Conservation (phyloP, 169 alveolate species). For the Plasmodium reichenowi region DNA sequence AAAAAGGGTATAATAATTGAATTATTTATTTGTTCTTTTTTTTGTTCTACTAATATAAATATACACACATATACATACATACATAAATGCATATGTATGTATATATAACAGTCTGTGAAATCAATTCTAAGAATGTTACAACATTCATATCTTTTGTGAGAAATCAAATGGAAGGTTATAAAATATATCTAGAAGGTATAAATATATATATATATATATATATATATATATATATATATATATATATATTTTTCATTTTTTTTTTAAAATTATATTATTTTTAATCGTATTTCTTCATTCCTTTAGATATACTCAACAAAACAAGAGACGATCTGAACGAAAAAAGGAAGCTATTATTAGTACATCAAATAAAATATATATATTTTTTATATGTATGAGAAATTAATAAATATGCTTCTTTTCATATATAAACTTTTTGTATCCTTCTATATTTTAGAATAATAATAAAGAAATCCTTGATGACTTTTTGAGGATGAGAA, state of each 20-base stretch:
- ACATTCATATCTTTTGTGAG: conserved; percentile 32
- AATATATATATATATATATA: too few species aligned
- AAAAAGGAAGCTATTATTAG: conserved; percentile 46
- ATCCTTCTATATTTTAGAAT: conserved; percentile 8
- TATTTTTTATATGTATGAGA: too few species aligned
- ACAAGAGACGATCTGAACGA: conserved; percentile 49
- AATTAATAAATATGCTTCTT: not conserved
- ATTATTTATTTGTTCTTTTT: not conserved
- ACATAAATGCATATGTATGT: not conserved
- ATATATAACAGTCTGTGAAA: conserved; percentile 35
- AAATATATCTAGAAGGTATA: conserved; percentile 49
- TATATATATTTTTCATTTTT: not conserved
- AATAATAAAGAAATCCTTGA: conserved; percentile 49
- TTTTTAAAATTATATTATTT: not conserved
- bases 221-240: not conserved
- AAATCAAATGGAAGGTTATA: conserved; percentile 62
- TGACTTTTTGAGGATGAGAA: conserved; percentile 53
- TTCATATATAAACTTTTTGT: not conserved
- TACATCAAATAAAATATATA: conserved; percentile 4
- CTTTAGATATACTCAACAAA: conserved; percentile 39
- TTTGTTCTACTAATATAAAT: not conserved
- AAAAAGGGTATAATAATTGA: conserved; percentile 41
- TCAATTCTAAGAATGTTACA: conserved; percentile 35
- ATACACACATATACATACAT: too few species aligned
- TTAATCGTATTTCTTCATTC: not conserved